phyloP scores from a whole-genome alignment of 179 eudicot genomes.

The Corrigiola litoralis region DNA sequence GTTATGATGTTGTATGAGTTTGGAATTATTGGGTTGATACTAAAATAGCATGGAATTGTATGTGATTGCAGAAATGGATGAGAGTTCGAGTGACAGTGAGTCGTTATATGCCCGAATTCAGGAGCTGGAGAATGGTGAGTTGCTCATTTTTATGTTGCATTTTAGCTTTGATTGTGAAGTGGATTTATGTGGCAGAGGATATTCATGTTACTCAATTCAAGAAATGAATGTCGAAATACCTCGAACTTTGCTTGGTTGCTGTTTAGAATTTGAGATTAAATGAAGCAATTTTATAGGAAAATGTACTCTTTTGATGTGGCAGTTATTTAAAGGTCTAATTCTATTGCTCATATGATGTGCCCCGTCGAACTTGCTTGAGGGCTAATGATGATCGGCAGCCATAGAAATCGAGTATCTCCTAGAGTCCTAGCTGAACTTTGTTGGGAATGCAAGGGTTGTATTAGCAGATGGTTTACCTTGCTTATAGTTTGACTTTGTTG shows the following conservation, averaged over 20 bases:
- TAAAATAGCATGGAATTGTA: background rate
- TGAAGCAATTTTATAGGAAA: background rate
- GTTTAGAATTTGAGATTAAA: background rate
- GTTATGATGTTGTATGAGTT: background rate
- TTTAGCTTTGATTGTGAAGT: constrained; percentile 3
- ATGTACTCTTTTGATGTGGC: background rate
- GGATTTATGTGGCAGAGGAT: background rate
- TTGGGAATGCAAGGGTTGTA: background rate
- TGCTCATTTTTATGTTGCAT: background rate
- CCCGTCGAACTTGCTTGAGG: background rate
- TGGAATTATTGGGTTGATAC: background rate
- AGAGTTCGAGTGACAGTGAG: constrained; percentile 38
- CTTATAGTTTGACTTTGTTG: no score
- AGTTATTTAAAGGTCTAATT: background rate
- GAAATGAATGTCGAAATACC: background rate
- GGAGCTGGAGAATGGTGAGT: constrained; percentile 68
- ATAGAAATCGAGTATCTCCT: background rate
- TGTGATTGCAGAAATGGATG: constrained; percentile 50
- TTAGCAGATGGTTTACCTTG: no score
- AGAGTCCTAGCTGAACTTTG: background rate
- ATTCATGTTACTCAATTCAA: background rate
- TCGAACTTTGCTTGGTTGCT: background rate
- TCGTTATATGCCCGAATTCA: constrained; percentile 60
- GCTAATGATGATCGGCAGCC: background rate
- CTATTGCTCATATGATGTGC: background rate